Percentiles rank a stretch among this genome's conserved stretches.
phyloP scores from a whole-genome alignment of 2,329 filamentous ascomycete genomes.

The Chalara sp. region DNA sequence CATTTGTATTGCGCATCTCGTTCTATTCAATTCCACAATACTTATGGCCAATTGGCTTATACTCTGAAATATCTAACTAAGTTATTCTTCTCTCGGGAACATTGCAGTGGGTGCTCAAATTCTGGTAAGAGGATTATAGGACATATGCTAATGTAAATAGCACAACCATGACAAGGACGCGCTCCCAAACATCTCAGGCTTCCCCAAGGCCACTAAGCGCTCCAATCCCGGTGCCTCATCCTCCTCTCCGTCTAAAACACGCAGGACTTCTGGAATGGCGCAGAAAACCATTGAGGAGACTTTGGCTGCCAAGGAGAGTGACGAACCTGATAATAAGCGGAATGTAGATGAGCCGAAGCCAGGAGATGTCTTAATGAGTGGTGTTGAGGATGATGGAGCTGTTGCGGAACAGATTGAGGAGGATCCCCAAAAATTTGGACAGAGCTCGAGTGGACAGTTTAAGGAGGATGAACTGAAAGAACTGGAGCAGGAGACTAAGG shows the following conservation, averaged over 20 bases:
- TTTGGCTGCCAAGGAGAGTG: slow-evolving; percentile 20
- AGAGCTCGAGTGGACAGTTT: background rate
- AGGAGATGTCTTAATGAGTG: background rate
- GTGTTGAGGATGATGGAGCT: slow-evolving; percentile 19
- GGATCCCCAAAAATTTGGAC: too few species aligned
- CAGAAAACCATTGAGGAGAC: slow-evolving; percentile 19
- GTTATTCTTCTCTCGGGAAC: too few species aligned
- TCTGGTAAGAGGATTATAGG: too few species aligned
- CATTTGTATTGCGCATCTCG: too few species aligned
- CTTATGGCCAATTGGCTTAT: too few species aligned
- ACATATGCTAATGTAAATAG: background rate
- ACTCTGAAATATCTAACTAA: too few species aligned
- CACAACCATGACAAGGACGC: background rate
- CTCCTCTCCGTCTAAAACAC: slow-evolving; percentile 2
- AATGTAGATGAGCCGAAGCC: background rate
- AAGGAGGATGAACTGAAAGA: slow-evolving; percentile 7
- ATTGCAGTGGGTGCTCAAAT: too few species aligned
- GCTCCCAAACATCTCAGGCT: too few species aligned
- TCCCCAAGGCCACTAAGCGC: slow-evolving; percentile 1
- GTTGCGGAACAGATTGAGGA: background rate
- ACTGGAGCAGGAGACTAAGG: background rate
- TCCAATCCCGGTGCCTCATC: background rate
- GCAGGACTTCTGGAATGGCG: slow-evolving; percentile 3
- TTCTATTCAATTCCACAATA: too few species aligned
- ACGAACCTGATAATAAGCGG: slow-evolving; percentile 1